These are phyloP conservation scores for Bryum argenteum DNA, from an alignment of 225 moss, liverwort and hornwort species.

Conservation along the genomic window DNA sequence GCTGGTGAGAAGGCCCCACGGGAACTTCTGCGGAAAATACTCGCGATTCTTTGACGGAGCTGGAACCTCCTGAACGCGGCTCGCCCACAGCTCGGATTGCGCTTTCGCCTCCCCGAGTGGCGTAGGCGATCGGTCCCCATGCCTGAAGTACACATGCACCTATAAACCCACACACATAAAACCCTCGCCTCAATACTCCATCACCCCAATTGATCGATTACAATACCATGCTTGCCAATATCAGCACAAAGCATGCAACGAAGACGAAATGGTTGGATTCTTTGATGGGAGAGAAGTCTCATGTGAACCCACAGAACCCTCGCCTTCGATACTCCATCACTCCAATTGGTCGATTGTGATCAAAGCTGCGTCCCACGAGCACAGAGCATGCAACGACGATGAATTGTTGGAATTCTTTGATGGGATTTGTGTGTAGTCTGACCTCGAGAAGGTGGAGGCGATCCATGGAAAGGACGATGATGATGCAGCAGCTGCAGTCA, in stretches of 20 bases:
- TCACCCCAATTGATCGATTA: no score
- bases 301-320: slow-evolving; percentile 31
- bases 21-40: slow-evolving; percentile 53
- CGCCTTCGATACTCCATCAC: neutral
- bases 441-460: no score
- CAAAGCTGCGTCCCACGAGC: no score
- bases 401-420: no score
- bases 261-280: no score
- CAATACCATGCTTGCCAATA: no score
- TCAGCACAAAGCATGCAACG: no score
- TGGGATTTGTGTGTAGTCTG: no score
- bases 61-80: slow-evolving; percentile 57
- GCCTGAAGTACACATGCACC: slow-evolving; percentile 54
- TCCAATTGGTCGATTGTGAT: no score
- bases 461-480: no score
- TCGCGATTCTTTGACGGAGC: slow-evolving; percentile 31
- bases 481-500: neutral
- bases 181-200: neutral
- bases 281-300: no score
- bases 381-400: no score
- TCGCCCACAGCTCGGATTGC: slow-evolving; percentile 41
- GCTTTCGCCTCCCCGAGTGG: slow-evolving; percentile 43
- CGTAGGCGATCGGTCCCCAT: slow-evolving; percentile 56
- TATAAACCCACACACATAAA: slow-evolving; percentile 27
- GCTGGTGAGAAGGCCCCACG: slow-evolving; percentile 61